A percentile compares a stretch with the other conserved stretches of the same genome.
Conservation (phyloP, 352 stramenopile genomes). For the Thalassiosira hispida region DNA sequence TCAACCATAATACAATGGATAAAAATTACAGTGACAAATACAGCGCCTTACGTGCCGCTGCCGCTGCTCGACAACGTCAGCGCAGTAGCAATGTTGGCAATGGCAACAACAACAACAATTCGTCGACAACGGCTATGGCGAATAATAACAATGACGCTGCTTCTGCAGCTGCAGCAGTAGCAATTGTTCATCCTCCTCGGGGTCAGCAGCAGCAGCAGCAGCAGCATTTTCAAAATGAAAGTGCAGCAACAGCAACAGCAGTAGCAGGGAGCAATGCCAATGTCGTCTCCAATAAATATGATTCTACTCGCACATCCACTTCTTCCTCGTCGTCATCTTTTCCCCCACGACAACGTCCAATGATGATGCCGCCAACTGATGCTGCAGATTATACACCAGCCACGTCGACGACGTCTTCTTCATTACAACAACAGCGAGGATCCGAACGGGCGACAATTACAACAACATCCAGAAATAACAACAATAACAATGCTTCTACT, state of each 20-base stretch:
- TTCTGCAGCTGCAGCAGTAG: no score
- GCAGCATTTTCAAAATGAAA: not conserved
- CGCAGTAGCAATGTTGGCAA: not conserved
- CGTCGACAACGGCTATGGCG: not conserved
- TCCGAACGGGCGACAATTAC: not conserved
- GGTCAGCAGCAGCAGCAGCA: no score
- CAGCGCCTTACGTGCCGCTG: slow-evolving; percentile 25
- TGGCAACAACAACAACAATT: not conserved
- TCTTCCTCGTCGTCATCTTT: not conserved
- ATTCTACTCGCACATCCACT: not conserved
- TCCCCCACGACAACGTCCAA: not conserved
- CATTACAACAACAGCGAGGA: not conserved
- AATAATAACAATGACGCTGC: no score
- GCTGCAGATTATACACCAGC: not conserved
- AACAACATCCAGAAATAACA: not conserved
- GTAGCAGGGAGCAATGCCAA: not conserved
- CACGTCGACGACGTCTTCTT: not conserved
- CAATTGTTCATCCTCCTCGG: no score
- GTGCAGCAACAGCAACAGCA: not conserved
- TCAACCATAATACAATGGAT: slow-evolving; percentile 7
- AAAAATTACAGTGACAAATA: slow-evolving; percentile 26
- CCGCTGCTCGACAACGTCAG: slow-evolving; percentile 26
- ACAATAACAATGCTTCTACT: not conserved
- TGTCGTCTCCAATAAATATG: no score
- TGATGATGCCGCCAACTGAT: not conserved